Evolutionary conservation across 257 asterid species (phyloP).

Genomic region (Penstemon barbatus): DNA sequence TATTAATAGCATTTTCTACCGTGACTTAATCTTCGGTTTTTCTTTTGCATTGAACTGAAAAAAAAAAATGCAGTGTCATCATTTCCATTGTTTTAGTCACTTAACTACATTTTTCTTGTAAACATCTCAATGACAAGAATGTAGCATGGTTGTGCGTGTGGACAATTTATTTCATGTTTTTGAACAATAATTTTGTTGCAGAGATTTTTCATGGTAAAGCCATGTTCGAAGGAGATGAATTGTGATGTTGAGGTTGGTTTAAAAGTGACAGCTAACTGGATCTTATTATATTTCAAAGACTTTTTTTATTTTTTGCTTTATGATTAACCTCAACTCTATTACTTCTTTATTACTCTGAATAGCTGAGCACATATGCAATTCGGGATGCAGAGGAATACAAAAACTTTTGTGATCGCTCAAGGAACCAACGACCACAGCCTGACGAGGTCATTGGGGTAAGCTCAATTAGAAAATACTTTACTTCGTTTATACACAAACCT

Average conservation of each 20-base stretch:
- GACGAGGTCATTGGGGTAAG: constrained; percentile 96
- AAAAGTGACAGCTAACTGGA: constrained; percentile 5
- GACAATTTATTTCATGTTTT: constrained; percentile 15
- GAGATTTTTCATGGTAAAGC: constrained; percentile 95
- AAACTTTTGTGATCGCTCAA: constrained; percentile 91
- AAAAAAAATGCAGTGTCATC: neutral
- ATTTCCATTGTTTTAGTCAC: constrained; percentile 4
- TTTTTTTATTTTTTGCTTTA: neutral
- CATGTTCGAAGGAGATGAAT: constrained; percentile 96
- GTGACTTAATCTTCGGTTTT: neutral
- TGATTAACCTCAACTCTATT: no score
- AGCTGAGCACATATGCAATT: constrained; percentile 86
- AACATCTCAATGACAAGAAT: constrained; percentile 18
- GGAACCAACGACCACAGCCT: constrained; percentile 91
- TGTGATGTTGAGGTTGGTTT: constrained; percentile 94
- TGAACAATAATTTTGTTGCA: constrained; percentile 51
- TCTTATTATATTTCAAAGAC: neutral
- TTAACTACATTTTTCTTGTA: constrained; percentile 12
- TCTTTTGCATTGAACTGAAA: neutral
- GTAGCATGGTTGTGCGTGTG: constrained; percentile 2
- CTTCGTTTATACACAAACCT: constrained; percentile 13
- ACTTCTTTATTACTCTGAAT: constrained; percentile 23
- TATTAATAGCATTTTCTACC: constrained; percentile 13
- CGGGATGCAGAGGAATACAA: constrained; percentile 97
- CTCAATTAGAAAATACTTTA: constrained; percentile 2